Percentiles rank a stretch among this genome's conserved stretches.
These are phyloP conservation scores for Zasmidium cellare DNA, from an alignment of 2,329 filamentous ascomycete species.

Conservation along the genomic window DNA sequence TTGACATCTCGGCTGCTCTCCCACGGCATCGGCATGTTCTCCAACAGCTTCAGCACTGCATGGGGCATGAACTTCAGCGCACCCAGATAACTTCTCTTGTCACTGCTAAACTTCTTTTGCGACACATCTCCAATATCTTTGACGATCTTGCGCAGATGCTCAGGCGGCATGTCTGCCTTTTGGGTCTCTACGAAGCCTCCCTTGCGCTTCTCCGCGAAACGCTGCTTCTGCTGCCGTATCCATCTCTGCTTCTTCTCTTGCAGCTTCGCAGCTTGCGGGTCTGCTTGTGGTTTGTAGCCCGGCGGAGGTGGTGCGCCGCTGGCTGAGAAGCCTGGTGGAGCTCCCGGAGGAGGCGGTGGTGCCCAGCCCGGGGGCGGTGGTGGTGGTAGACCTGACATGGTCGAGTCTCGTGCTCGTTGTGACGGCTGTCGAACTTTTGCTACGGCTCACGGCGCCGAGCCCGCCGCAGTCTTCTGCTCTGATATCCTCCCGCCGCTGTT, in stretches of 20 bases:
- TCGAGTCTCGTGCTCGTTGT: conserved; percentile 12
- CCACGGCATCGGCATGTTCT: conserved; percentile 99
- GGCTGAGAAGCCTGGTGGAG: conserved; percentile 54
- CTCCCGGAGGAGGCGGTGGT: conserved; percentile 45
- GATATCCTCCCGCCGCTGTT: neutral
- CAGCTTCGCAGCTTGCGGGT: conserved; percentile 89
- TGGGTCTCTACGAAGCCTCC: conserved; percentile 96
- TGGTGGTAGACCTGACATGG: conserved; percentile 62
- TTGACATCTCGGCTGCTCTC: conserved; percentile 95
- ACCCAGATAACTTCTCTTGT: conserved; percentile 96
- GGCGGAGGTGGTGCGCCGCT: conserved; percentile 65
- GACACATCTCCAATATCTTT: conserved; percentile 98
- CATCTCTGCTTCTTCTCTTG: conserved; percentile 99
- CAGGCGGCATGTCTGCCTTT: conserved; percentile 97
- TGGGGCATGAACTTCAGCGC: conserved; percentile 99
- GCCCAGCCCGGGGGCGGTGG: conserved; percentile 70
- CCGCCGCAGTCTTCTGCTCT: conserved; percentile 9
- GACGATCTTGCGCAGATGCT: conserved; percentile 97
- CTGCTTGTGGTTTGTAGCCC: conserved; percentile 75
- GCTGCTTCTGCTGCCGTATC: conserved; percentile 84
- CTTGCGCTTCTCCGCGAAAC: conserved; percentile 96
- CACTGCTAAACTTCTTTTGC: conserved; percentile 98
- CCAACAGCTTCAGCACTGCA: conserved; percentile 90
- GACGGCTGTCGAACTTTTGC: conserved; percentile 13
- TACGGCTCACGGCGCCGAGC: conserved; percentile 27